Evolutionary conservation across 768 basidiomycete genomes (phyloP), one percentile per base, ranked within the genome.

Genomic region (Mycena pura): DNA sequence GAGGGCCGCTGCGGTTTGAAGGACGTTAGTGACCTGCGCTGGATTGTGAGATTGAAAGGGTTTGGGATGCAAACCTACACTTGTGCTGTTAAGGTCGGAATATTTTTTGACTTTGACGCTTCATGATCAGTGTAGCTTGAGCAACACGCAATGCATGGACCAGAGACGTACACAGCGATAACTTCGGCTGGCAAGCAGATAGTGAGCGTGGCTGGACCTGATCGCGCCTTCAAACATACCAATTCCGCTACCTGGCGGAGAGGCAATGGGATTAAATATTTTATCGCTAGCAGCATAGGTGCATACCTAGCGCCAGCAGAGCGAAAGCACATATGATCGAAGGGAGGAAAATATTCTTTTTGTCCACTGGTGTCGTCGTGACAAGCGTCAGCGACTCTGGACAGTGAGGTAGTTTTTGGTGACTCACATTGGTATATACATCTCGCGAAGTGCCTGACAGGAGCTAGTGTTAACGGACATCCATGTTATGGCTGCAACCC

Each of bases 391-490:
- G n/a, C n/a, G n/a, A n/a, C n/a, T n/a, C n/a, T n/a, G n/a, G n/a
- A n/a, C n/a, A n/a, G n/a, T n/a, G n/a, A n/a, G n/a, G n/a, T n/a
- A n/a, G n/a, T n/a, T n/a, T n/a, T n/a, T n/a, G n/a, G n/a, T n/a
- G n/a, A n/a, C 28, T 40, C 24, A 55, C 53, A 31, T 22, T 45
- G 24, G 29, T 41, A 55, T 17, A 55, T 55, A 21, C 27, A 55
- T 43, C 41, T 6, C 5, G 53, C 53, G 27, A 55, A 55, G 34
- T 55, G 53, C 31, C 48, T 50, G 29, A 32, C n/a, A 36, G 10
- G 41, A 43, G 41, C 10, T 7, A 21, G 19, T 22, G 21, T 22
- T 11, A 11, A 7, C 10, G 41, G 19, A 43, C 41, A 22, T 10
- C 10, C 34, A 36, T 10, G 41, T 15, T 11, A 43, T 8, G n/a